Evolutionary conservation across 1,284 basidiomycete genomes (phyloP), one percentile per base, ranked within the genome.

Genomic region (Sparassis latifolia): DNA sequence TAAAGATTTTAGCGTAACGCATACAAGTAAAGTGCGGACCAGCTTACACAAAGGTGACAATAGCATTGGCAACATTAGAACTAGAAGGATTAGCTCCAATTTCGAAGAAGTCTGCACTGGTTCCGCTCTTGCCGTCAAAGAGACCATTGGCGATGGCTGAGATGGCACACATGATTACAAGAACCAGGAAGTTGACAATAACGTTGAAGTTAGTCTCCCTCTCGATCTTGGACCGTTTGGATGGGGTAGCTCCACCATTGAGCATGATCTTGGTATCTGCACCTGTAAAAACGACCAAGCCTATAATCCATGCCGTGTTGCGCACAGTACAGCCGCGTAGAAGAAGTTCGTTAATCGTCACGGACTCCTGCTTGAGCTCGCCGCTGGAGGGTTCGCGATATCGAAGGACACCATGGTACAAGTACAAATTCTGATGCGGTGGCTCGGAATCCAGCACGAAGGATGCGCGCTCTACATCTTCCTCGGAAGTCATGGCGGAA

Each of bases 131-230:
- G 27, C 75, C 75, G 53, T 91, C 82, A 58, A 84, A 78, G 48
- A 89, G 65, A 0, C 92, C 94, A 60, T 82, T 91, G 58, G 86
- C 79, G 53, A 92, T 77, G 1, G 82, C 89, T 1, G 86, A 76
- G 35, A 85, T 67, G 6, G 83, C 60, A 68, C 94, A 97, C 74
- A 98, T 91, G 41, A 79, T 50, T 44, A 88, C 67, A 49, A 98
- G 75, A 52, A 97, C 71, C 49, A 80, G 70, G 63, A 98, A 97
- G 70, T 98, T 98, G 75, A 96, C 90, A 49, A 95, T 73, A 58
- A 98, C 95, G 65, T 97, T 97, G 77, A 94, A 96, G 68, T 97
- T 97, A n/a, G 96, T 98, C 75, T 98, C 95, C 71, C 84, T 89
- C 72, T 97, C 94, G 63, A 98, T 97, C 76, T 97, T 97, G 62